Base-by-base conservation (phyloP, 257 asterid species). In the Datura wrightii region DNA sequence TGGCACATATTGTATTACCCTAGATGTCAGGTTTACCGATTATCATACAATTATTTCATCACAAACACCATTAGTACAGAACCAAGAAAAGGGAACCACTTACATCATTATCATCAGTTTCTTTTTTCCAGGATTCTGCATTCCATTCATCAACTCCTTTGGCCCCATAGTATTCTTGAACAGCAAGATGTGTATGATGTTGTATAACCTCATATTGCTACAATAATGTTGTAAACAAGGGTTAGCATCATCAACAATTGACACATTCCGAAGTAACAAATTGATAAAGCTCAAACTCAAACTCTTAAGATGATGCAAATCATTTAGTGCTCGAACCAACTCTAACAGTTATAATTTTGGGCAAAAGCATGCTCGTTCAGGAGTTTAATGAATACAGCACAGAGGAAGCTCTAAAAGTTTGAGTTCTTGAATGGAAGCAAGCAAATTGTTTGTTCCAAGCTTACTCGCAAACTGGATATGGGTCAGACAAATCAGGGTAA, bases 91-190 rank as follows among this genome's bases (percentile, higher is more conserved):
- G 37, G 71, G 80, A 83, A 66, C 83, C 81, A 90, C 97, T 92
- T 78, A 93, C 98, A 92, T 94, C 94, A 82, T 90, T 84, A 36
- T 90, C 90, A 55, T 84, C 85, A 86, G 88, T 84, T 89, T 90
- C 94, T 84, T 86, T 91, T 85, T 90, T 91, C 97, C 98, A 94
- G 8, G 63, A 81, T 83, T 88, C 79, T 54, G 54, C 84, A 82
- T 89, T 84, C 98, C 98, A 95, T 10, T 59, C 89, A 86, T 95
- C 98, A 69, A 94, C 89, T 71, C 97, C 96, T 85, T 84, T 91
- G 80, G 94, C 92, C 70, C 98, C 98, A 83, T 83, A 95, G 88
- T 90, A 92, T 84, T 92, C 93, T 79, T 86, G 94, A 84, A 94
- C 98, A 18, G 41, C 72, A 89, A 95, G 96, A 84, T 87, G 89